These are phyloP conservation scores for Nelumbo lutea DNA, from an alignment of 164 flowering plant species.

Conservation along the genomic window DNA sequence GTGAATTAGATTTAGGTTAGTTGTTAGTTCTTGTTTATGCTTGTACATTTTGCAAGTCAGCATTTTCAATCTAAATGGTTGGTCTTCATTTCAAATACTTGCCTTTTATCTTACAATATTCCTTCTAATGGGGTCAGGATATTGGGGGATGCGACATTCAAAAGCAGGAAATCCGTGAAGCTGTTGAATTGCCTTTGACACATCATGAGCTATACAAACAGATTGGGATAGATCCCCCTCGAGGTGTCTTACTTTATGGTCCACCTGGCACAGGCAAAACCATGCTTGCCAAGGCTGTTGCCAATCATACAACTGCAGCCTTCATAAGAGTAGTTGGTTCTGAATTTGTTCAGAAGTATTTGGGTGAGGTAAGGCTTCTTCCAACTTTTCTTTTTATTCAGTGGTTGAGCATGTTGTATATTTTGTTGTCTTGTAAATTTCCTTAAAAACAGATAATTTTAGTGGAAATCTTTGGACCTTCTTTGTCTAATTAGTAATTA, in stretches of 20 bases:
- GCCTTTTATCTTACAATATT: not conserved
- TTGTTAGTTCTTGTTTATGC: too few species aligned
- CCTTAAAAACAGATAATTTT: not conserved
- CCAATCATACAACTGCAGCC: slow-evolving; percentile 88
- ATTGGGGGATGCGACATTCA: slow-evolving; percentile 99
- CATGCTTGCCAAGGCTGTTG: slow-evolving; percentile 99
- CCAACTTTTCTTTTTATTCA: not conserved
- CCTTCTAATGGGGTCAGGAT: slow-evolving; percentile 42
- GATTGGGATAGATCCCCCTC: slow-evolving; percentile 97
- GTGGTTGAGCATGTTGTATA: too few species aligned
- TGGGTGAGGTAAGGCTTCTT: slow-evolving; percentile 73
- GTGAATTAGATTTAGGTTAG: too few species aligned
- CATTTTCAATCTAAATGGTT: not conserved
- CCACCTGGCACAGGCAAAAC: slow-evolving; percentile 99
- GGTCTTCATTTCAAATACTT: not conserved
- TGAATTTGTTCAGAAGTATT: slow-evolving; percentile 94
- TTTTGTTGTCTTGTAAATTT: not conserved
- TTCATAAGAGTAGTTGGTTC: slow-evolving; percentile 97
- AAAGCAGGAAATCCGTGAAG: slow-evolving; percentile 97
- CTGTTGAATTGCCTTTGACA: slow-evolving; percentile 91
- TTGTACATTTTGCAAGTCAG: too few species aligned
- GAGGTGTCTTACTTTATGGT: slow-evolving; percentile 94
- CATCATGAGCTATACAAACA: slow-evolving; percentile 95
- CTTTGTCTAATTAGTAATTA: too few species aligned
- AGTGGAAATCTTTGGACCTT: too few species aligned